Conservation (phyloP, 108 stramenopile species). For the Fistulifera pelliculosa region DNA sequence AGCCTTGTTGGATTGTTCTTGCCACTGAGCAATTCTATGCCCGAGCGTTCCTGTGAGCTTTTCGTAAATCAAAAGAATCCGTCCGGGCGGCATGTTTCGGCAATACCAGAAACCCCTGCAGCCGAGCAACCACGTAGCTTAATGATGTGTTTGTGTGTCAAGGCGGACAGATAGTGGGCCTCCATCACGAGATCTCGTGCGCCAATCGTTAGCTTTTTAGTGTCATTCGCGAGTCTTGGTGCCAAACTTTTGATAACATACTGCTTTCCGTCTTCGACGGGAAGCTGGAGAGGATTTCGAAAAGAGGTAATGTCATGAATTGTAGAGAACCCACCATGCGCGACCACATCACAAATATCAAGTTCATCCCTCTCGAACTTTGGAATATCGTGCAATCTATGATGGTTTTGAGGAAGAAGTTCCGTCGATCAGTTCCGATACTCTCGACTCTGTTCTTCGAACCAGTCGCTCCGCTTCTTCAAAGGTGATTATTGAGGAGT, state of each 20-base stretch:
- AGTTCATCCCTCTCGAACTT: slow-evolving; percentile 29
- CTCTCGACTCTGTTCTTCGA: slow-evolving; percentile 27
- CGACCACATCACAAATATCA: slow-evolving; percentile 27
- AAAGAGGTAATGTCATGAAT: background rate
- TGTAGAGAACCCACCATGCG: slow-evolving; percentile 30
- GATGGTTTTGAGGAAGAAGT: slow-evolving; percentile 21
- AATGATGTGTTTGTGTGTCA: slow-evolving; percentile 58
- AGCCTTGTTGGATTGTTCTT: slow-evolving; percentile 11
- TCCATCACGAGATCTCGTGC: slow-evolving; percentile 21
- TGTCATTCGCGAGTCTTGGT: background rate
- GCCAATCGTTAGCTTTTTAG: background rate
- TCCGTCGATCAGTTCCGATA: slow-evolving; percentile 24
- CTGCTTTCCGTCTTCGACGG: background rate
- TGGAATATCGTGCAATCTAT: slow-evolving; percentile 23
- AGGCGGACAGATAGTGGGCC: slow-evolving; percentile 39
- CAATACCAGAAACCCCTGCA: too few relatives aligned
- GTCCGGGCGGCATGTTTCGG: slow-evolving; percentile 1
- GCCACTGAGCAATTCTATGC: slow-evolving; percentile 52
- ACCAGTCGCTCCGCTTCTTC: slow-evolving; percentile 29
- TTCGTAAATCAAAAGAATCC: slow-evolving; percentile 68
- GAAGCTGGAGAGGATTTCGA: background rate
- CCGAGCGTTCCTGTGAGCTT: slow-evolving; percentile 56
- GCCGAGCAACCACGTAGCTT: slow-evolving; percentile 13
- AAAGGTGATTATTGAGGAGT: slow-evolving; percentile 16
- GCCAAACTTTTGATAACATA: background rate